Conservation (phyloP, 1,284 basidiomycete genomes). For the Flammula alnicola region DNA sequence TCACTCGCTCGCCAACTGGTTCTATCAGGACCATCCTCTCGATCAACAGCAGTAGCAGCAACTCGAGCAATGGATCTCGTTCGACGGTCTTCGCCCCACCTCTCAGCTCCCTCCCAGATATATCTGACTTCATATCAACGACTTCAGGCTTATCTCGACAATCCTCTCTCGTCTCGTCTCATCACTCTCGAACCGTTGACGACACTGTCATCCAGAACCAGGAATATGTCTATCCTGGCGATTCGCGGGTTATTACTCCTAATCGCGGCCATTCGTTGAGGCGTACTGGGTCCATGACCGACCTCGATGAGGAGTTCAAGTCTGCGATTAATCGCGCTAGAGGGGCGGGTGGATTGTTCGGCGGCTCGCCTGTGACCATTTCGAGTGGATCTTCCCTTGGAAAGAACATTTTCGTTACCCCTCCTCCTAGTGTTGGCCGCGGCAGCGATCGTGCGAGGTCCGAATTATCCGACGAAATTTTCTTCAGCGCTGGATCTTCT, state of each 20-base stretch:
- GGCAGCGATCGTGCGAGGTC: constrained; percentile 48
- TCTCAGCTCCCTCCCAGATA: constrained; percentile 64
- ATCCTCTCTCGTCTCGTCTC: constrained; percentile 42
- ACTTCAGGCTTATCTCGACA: constrained; percentile 25
- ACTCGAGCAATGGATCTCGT: constrained; percentile 53
- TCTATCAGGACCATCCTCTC: constrained; percentile 74
- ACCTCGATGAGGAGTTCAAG: constrained; percentile 72
- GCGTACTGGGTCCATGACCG: constrained; percentile 76
- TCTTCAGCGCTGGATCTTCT: constrained; percentile 52
- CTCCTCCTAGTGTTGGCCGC: constrained; percentile 55
- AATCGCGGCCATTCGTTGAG: constrained; percentile 56
- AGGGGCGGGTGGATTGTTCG: constrained; percentile 33
- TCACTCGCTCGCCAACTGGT: constrained; percentile 68
- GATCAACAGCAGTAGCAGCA: constrained; percentile 47
- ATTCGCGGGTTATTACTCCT: constrained; percentile 69
- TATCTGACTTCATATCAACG: constrained; percentile 54
- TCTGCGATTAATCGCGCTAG: constrained; percentile 37
- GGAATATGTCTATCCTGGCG: constrained; percentile 69
- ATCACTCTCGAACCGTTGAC: constrained; percentile 67
- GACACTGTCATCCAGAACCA: constrained; percentile 67
- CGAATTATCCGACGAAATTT: constrained; percentile 54
- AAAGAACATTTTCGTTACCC: constrained; percentile 60
- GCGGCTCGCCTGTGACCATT: constrained; percentile 54
- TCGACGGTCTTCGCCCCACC: constrained; percentile 77
- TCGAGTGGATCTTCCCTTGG: constrained; percentile 59